Conservation (phyloP, 2,329 filamentous ascomycete genomes). For the Fusarium avenaceum region DNA sequence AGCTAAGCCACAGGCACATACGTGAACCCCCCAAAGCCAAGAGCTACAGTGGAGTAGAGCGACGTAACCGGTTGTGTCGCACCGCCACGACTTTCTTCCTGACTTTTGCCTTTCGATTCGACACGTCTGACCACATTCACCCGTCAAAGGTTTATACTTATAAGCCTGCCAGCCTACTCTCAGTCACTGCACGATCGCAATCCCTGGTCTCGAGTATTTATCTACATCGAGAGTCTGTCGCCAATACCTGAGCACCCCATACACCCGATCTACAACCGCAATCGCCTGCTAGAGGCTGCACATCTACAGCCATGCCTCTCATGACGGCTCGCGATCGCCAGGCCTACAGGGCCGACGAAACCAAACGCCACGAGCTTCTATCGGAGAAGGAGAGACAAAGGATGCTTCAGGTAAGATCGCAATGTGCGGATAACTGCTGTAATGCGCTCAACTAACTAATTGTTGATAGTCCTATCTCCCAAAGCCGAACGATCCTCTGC, state of each 20-base stretch:
- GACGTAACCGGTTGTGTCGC: slow-evolving; percentile 45
- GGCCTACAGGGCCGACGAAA: slow-evolving; percentile 59
- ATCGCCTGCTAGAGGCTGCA: slow-evolving; percentile 47
- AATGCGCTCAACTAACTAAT: slow-evolving; percentile 14
- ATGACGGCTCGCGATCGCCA: slow-evolving; percentile 55
- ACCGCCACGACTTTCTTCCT: slow-evolving; percentile 42
- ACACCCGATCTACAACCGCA: not conserved
- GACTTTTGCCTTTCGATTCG: slow-evolving; percentile 27
- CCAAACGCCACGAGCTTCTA: slow-evolving; percentile 52
- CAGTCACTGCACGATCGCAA: slow-evolving; percentile 23
- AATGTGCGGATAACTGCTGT: not conserved
- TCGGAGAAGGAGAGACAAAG: slow-evolving; percentile 55
- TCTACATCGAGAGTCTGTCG: not conserved
- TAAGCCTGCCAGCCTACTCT: slow-evolving; percentile 38
- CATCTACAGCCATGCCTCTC: slow-evolving; percentile 50
- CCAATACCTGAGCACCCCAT: not conserved
- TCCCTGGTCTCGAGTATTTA: slow-evolving; percentile 10
- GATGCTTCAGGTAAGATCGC: slow-evolving; percentile 53
- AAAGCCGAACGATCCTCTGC: slow-evolving; percentile 52
- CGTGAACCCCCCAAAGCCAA: slow-evolving; percentile 30
- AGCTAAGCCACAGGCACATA: slow-evolving; percentile 45
- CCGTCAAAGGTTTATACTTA: slow-evolving; percentile 46
- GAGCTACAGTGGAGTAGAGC: slow-evolving; percentile 43
- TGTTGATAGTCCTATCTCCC: slow-evolving; percentile 54
- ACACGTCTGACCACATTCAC: slow-evolving; percentile 41